Evolutionary conservation across 1,139 yeast genomes (phyloP), one percentile per base, ranked within the genome.

Genomic region (Maudiozyma humilis): DNA sequence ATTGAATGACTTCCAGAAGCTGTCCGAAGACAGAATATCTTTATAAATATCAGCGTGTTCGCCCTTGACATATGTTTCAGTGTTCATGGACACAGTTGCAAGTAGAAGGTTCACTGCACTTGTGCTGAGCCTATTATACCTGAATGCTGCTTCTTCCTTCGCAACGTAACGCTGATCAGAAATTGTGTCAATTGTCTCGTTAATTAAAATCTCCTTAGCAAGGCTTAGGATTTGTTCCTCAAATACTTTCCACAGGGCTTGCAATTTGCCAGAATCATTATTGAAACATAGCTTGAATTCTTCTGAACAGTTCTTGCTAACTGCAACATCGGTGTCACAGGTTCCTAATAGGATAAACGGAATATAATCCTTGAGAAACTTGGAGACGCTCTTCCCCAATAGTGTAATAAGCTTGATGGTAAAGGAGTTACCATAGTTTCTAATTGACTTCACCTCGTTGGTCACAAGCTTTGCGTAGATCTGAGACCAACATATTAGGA

Each of bases 121-220:
- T 39, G 72, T 71, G 13, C 79, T 60, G 1, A 82, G 73, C 44
- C 95, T 68, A 32, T 72, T 71, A 56, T 79, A 84, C 57, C 84
- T 86, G n/a, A 78, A 66, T 18, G 69, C 68, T 0, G 85, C 72
- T 49, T 87, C 95, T 27, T 79, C 84, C 43, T 73, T 75, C 4
- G 79, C 73, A 19, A 80, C 75, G 57, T 78, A 81, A 48, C 95
- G 70, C 54, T 79, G 82, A 55, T 89, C 96, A 3, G 93, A 79
- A 33, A 88, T 62, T 0, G 88, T 74, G 15, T 73, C 76, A 4
- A 72, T 72, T 1, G 76, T 68, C 59, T 88, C 95, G 34, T 66
- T 61, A 10, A 72, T 64, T 8, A 84, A 55, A 0, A 76, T 70
- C 31, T 79, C 76, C 32, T 69, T 65, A 8, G 78, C 68, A 50